Evolutionary conservation across 2,329 filamentous ascomycete genomes (phyloP).

Genomic region (Aspergillus ustus): DNA sequence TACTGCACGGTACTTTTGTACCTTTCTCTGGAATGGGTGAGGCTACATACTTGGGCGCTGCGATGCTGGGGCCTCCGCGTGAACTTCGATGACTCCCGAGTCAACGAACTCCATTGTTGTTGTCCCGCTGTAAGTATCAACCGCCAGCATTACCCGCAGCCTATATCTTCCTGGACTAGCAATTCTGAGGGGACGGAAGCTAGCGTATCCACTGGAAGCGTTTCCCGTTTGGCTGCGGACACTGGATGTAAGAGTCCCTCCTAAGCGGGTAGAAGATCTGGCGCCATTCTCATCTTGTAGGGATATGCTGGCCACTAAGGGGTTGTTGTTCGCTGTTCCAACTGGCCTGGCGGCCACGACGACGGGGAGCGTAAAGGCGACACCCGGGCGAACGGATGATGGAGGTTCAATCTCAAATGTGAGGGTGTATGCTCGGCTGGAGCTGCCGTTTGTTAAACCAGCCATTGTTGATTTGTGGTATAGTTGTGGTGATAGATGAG

Average conservation of each 20-base stretch:
- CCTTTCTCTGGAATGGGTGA: background rate
- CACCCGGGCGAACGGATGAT: slow-evolving; percentile 29
- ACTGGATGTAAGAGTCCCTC: slow-evolving; percentile 36
- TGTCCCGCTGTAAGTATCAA: slow-evolving; percentile 34
- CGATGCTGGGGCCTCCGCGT: slow-evolving; percentile 29
- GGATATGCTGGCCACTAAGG: slow-evolving; percentile 33
- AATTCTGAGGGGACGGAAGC: slow-evolving; percentile 34
- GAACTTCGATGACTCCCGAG: slow-evolving; percentile 36
- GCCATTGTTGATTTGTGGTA: slow-evolving; percentile 19
- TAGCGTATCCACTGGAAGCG: slow-evolving; percentile 36
- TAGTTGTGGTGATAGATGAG: background rate
- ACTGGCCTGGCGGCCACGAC: slow-evolving; percentile 36
- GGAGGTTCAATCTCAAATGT: slow-evolving; percentile 37
- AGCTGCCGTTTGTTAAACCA: slow-evolving; percentile 17
- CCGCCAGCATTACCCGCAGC: slow-evolving; percentile 37
- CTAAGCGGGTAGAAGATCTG: slow-evolving; percentile 26
- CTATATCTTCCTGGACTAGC: slow-evolving; percentile 35
- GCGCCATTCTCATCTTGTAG: slow-evolving; percentile 34
- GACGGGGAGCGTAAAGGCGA: slow-evolving; percentile 37
- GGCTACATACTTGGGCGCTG: slow-evolving; percentile 37
- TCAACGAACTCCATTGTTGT: slow-evolving; percentile 36
- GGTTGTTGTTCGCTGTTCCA: slow-evolving; percentile 25
- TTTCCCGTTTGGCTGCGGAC: slow-evolving; percentile 38
- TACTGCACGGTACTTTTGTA: background rate
- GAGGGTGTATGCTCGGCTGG: slow-evolving; percentile 34